A percentile compares a stretch with the other conserved stretches of the same genome.
Conservation (phyloP, 2,329 filamentous ascomycete genomes). For the Aspergillus alliaceus region DNA sequence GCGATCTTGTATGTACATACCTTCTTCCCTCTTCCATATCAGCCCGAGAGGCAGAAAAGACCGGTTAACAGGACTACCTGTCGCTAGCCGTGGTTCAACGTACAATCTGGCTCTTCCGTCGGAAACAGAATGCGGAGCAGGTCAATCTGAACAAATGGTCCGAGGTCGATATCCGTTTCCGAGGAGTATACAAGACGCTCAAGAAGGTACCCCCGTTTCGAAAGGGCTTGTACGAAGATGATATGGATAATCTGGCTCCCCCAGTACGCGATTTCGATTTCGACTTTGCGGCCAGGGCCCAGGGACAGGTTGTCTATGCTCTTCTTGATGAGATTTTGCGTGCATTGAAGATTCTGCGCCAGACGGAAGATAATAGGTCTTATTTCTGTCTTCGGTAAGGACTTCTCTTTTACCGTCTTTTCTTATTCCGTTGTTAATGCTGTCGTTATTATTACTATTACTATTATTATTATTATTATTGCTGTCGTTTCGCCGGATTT, state of each 20-base stretch:
- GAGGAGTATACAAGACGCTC: conserved; percentile 25
- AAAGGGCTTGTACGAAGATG: conserved; percentile 21
- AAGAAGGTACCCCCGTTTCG: conserved; percentile 20
- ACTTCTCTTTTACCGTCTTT: background rate
- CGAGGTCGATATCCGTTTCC: conserved; percentile 22
- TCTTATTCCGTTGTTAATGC: background rate
- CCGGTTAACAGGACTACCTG: background rate
- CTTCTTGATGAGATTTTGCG: conserved; percentile 24
- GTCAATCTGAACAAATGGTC: conserved; percentile 24
- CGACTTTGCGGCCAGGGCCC: conserved; percentile 8
- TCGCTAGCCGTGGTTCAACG: conserved; percentile 18
- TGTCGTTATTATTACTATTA: no score
- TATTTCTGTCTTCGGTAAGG: conserved; percentile 22
- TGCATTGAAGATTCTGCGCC: conserved; percentile 15
- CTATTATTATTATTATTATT: no score
- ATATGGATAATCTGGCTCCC: background rate
- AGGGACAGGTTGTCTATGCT: conserved; percentile 25
- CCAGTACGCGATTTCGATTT: conserved; percentile 1
- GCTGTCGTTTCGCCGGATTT: no score
- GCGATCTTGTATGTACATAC: conserved; percentile 14
- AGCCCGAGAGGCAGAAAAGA: background rate
- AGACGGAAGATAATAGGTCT: conserved; percentile 1
- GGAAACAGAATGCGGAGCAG: conserved; percentile 14
- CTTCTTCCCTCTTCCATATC: background rate
- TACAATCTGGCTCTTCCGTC: conserved; percentile 25